phyloP scores from a whole-genome alignment of 768 basidiomycete genomes.

The Pleurotus eryngii region DNA sequence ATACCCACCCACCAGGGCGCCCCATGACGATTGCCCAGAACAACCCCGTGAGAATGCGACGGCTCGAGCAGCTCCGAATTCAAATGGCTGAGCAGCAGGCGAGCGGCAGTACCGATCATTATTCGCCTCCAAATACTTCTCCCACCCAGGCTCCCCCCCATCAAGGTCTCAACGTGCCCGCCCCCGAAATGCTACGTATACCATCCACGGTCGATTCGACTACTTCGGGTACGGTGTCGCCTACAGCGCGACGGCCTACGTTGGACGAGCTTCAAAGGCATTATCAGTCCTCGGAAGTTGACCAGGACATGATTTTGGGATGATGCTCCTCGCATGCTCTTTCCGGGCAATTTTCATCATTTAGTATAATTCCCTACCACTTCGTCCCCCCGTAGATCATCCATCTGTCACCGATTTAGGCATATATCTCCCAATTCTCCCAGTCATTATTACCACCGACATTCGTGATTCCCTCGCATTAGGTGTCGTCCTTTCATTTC shows the following conservation, averaged over 20 bases:
- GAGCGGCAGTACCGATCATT: neutral
- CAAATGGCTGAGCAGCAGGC: neutral
- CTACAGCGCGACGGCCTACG: neutral
- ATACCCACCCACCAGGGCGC: neutral
- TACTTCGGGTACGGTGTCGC: neutral
- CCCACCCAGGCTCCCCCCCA: neutral
- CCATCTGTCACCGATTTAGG: no score
- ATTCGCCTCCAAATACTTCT: neutral
- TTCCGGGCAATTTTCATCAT: no score
- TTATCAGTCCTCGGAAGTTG: neutral
- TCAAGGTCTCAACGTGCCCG: neutral
- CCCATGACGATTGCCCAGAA: neutral
- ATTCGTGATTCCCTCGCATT: no score
- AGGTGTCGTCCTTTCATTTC: no score
- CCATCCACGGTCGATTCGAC: neutral
- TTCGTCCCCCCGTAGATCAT: no score
- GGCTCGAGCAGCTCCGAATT: neutral
- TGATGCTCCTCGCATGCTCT: neutral
- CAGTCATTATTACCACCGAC: no score
- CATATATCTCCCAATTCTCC: no score
- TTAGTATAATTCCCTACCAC: no score
- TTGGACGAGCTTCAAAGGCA: neutral
- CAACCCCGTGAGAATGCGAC: neutral
- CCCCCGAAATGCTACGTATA: neutral
- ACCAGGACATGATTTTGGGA: slow-evolving; percentile 4